Conservation (phyloP, 441 rosid species). For the Rhodomyrtus psidioides region DNA sequence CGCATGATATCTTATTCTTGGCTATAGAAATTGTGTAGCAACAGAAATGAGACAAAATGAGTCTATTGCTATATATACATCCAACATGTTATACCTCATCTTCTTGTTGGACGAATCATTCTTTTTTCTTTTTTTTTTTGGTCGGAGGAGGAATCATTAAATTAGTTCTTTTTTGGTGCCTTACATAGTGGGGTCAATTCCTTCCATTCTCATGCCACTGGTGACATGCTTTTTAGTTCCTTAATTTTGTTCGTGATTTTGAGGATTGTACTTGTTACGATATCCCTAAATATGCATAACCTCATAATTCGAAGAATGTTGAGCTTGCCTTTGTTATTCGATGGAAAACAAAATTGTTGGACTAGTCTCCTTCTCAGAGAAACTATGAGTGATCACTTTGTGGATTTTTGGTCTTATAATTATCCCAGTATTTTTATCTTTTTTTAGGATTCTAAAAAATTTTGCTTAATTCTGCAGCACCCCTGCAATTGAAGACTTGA, state of each 20-base stretch:
- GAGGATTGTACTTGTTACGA: background rate
- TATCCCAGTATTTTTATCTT: background rate
- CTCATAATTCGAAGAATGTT: background rate
- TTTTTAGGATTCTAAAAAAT: background rate
- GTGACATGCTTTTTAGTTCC: background rate
- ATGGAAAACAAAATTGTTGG: background rate
- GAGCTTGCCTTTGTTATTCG: background rate
- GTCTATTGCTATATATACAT: background rate
- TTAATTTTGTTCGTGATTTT: background rate
- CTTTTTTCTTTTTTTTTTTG: no score
- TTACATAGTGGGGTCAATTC: background rate
- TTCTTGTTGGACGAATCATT: background rate
- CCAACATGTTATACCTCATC: background rate
- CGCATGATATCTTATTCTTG: background rate
- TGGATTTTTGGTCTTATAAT: background rate
- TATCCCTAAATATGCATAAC: background rate
- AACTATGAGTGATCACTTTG: background rate
- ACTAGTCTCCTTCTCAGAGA: background rate
- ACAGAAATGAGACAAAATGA: background rate
- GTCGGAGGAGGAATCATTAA: background rate
- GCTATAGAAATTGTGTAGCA: background rate
- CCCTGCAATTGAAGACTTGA: conserved; percentile 93
- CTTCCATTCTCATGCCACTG: background rate
- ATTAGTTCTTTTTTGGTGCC: background rate
- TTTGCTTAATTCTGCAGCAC: conserved; percentile 42